Evolutionary conservation across 805 yeast genomes (phyloP).

Genomic region (Hanseniaspora hatyaiensis): DNA sequence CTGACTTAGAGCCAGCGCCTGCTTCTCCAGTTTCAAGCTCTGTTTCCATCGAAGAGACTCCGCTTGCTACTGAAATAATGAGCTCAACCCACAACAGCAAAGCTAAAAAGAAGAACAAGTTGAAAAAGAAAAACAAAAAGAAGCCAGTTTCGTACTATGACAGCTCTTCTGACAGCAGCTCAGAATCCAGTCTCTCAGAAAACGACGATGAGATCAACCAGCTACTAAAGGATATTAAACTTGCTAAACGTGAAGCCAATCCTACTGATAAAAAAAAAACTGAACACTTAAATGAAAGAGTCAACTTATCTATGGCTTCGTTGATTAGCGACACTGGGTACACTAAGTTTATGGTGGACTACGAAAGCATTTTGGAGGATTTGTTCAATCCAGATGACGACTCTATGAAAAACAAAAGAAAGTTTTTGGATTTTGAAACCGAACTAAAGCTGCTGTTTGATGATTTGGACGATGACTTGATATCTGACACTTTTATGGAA

Average conservation of each 20-base stretch:
- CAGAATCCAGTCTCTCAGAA: too few relatives aligned
- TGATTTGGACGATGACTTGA: slow-evolving; percentile 50
- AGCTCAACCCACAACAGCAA: not conserved
- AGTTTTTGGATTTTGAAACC: slow-evolving; percentile 54
- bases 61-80: too few relatives aligned
- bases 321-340: slow-evolving; percentile 7
- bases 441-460: slow-evolving; percentile 66
- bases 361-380: not conserved
- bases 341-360: slow-evolving; percentile 1
- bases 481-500: slow-evolving; percentile 61
- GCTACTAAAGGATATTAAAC: slow-evolving; percentile 10
- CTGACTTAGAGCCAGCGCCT: too few relatives aligned
- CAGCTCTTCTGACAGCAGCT: too few relatives aligned
- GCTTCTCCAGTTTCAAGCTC: too few relatives aligned
- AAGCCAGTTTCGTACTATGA: too few relatives aligned
- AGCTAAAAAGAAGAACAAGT: slow-evolving; percentile 20
- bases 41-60: not conserved
- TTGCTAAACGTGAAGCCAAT: slow-evolving; percentile 16
- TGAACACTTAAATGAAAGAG: not conserved
- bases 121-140: slow-evolving; percentile 21
- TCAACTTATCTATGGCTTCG: not conserved
- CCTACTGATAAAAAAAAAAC: slow-evolving; percentile 30
- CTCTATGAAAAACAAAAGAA: slow-evolving; percentile 35
- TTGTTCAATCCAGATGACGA: slow-evolving; percentile 32
- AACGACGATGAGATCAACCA: slow-evolving; percentile 12